Evolutionary conservation across 202 grass and related monocot genomes (phyloP).

Genomic region (Zoysia matrella): DNA sequence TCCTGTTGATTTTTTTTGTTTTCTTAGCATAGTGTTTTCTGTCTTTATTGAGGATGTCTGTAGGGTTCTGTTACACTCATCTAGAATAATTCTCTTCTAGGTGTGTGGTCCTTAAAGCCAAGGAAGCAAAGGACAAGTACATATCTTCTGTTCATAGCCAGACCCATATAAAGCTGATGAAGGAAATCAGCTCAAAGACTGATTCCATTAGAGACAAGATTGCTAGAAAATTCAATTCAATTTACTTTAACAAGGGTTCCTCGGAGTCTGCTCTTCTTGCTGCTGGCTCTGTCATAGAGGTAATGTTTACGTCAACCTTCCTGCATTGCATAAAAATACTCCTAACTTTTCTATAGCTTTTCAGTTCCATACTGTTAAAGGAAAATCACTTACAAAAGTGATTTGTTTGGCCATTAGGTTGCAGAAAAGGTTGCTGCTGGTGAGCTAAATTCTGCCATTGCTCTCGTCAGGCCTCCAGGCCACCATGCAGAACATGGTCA

Average conservation of each 20-base stretch:
- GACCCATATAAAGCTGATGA: conserved; percentile 83
- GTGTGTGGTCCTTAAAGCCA: conserved; percentile 69
- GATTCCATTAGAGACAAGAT: conserved; percentile 62
- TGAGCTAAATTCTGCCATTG: conserved; percentile 87
- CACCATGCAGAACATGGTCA: conserved; percentile 88
- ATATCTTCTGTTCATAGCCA: conserved; percentile 77
- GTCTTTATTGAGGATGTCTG: not conserved
- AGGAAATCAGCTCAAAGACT: conserved; percentile 72
- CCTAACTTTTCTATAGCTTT: not conserved
- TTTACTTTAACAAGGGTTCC: conserved; percentile 94
- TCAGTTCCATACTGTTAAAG: not conserved
- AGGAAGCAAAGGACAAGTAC: conserved; percentile 74
- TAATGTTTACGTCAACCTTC: conserved; percentile 38
- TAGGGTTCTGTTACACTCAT: not conserved
- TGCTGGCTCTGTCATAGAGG: conserved; percentile 86
- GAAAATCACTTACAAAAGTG: not conserved
- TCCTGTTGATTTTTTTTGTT: conserved; percentile 11
- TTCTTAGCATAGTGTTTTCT: not conserved
- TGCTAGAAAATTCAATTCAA: conserved; percentile 76
- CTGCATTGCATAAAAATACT: not conserved
- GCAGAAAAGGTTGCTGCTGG: conserved; percentile 85
- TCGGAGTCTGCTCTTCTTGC: conserved; percentile 93
- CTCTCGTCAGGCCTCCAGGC: conserved; percentile 90
- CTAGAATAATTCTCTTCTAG: conserved; percentile 40
- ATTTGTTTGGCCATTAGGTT: conserved; percentile 52